Evolutionary conservation across 805 yeast genomes (phyloP).

Genomic region (Lachancea thermotolerans): DNA sequence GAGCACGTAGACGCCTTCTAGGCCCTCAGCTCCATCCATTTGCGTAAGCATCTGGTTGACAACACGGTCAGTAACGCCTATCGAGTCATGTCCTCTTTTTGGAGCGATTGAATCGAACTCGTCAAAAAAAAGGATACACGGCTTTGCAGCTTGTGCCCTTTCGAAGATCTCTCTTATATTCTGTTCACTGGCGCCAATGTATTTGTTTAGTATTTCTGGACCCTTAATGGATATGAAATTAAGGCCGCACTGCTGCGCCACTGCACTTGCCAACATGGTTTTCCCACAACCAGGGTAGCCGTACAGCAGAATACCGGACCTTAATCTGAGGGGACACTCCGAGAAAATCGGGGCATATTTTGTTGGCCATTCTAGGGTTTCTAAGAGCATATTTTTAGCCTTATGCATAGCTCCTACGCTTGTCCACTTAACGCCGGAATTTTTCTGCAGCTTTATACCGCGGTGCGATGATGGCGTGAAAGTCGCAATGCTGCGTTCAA

Average conservation of each 20-base stretch:
- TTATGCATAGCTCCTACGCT: constrained; percentile 84
- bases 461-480: constrained; percentile 77
- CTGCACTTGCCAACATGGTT: constrained; percentile 85
- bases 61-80: constrained; percentile 96
- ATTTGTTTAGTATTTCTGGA: constrained; percentile 90
- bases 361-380: constrained; percentile 96
- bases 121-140: constrained; percentile 88
- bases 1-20: constrained; percentile 91
- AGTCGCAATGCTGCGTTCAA: constrained; percentile 53
- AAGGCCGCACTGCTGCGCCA: constrained; percentile 88
- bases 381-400: constrained; percentile 69
- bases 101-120: constrained; percentile 98
- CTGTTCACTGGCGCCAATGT: constrained; percentile 96
- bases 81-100: constrained; percentile 94
- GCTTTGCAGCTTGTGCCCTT: constrained; percentile 90
- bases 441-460: constrained; percentile 78
- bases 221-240: constrained; percentile 93
- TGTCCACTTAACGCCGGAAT: constrained; percentile 56
- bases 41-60: constrained; percentile 96
- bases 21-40: constrained; percentile 98
- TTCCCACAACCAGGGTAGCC: constrained; percentile 99
- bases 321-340: constrained; percentile 73
- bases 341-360: constrained; percentile 93
- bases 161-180: constrained; percentile 89
- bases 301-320: constrained; percentile 85